A percentile compares a stretch with the other conserved stretches of the same genome.
phyloP scores from a whole-genome alignment of 768 basidiomycete species.

The Boletus sp. region DNA sequence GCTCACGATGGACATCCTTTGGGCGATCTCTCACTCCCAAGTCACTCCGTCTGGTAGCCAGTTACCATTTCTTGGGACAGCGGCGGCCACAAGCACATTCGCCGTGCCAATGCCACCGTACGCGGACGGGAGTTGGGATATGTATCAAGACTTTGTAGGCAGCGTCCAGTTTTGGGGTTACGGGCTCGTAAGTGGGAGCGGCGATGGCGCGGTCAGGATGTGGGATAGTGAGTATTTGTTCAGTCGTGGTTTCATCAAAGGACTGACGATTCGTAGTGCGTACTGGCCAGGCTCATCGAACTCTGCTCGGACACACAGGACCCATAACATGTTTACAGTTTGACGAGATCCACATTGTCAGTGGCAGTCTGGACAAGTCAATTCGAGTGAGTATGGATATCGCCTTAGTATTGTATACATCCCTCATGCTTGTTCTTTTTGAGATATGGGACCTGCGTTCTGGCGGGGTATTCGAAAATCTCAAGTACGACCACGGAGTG shows the following conservation, averaged over 20 bases:
- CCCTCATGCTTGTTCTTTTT: constrained; percentile 1
- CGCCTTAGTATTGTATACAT: background rate
- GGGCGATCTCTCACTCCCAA: constrained; percentile 94
- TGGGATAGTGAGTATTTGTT: constrained; percentile 83
- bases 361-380: constrained; percentile 91
- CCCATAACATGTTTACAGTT: constrained; percentile 95
- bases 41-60: constrained; percentile 38
- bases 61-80: constrained; percentile 48
- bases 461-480: constrained; percentile 82
- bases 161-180: constrained; percentile 99
- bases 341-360: constrained; percentile 91
- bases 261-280: constrained; percentile 61
- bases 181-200: constrained; percentile 93
- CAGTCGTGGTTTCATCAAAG: background rate
- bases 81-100: constrained; percentile 61
- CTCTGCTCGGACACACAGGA: constrained; percentile 86
- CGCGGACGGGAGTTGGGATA: constrained; percentile 88
- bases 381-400: constrained; percentile 58
- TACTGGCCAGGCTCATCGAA: constrained; percentile 94
- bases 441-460: constrained; percentile 97
- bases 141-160: constrained; percentile 97
- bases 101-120: constrained; percentile 83
- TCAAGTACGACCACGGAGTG: constrained; percentile 87
- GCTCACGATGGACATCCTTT: constrained; percentile 99
- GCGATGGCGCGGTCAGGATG: constrained; percentile 96